A percentile compares a stretch with the other conserved stretches of the same genome.
phyloP scores from a whole-genome alignment of 2,329 filamentous ascomycete species.

The Penicillium sclerotiorum region DNA sequence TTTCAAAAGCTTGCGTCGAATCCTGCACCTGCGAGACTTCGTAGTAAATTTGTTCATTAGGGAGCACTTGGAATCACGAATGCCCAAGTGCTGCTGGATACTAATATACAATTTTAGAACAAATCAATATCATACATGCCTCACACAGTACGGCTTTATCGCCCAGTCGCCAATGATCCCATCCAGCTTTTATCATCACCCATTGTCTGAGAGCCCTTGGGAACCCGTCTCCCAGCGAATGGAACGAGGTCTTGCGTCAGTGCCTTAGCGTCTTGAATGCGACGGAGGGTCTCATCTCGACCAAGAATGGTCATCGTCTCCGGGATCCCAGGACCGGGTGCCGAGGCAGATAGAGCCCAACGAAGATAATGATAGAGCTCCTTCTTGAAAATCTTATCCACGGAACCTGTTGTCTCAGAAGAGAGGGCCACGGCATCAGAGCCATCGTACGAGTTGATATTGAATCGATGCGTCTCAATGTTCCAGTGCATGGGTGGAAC shows the following conservation, averaged over 20 bases:
- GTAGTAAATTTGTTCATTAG: too few relatives aligned
- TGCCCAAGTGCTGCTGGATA: too few relatives aligned
- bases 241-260: slow-evolving; percentile 29
- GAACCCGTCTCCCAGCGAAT: slow-evolving; percentile 21
- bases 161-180: slow-evolving; percentile 34
- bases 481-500: slow-evolving; percentile 47
- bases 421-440: slow-evolving; percentile 17
- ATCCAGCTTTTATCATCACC: slow-evolving; percentile 37
- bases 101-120: too few relatives aligned
- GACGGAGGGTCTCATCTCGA: slow-evolving; percentile 51
- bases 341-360: slow-evolving; percentile 57
- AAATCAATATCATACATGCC: slow-evolving; percentile 1
- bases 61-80: too few relatives aligned
- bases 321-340: slow-evolving; percentile 56
- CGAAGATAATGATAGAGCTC: slow-evolving; percentile 59
- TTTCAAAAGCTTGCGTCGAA: too few relatives aligned
- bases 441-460: slow-evolving; percentile 41
- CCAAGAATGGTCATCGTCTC: slow-evolving; percentile 60
- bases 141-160: not conserved
- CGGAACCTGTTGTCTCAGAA: slow-evolving; percentile 14
- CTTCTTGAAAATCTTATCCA: slow-evolving; percentile 45
- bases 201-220: slow-evolving; percentile 16
- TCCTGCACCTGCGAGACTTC: too few relatives aligned
- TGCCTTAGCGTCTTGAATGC: slow-evolving; percentile 46
- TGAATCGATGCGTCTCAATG: slow-evolving; percentile 41